These are phyloP conservation scores for Vitis hybrid DNA, from an alignment of 177 flowering plant species.

Conservation along the genomic window DNA sequence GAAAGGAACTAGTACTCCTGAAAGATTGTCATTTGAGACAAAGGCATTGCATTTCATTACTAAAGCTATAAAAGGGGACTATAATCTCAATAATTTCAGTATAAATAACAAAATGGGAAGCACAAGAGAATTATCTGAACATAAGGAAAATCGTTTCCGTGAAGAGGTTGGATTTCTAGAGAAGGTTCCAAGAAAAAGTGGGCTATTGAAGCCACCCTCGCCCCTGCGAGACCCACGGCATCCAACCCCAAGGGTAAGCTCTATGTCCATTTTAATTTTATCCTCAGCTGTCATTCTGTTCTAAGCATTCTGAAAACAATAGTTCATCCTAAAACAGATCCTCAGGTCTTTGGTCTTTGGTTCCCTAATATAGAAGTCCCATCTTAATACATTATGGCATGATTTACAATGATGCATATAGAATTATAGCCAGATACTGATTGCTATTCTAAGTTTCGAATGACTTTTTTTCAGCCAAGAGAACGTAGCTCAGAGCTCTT, in stretches of 20 bases:
- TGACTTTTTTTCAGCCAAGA: slow-evolving; percentile 35
- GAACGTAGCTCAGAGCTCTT: slow-evolving; percentile 34
- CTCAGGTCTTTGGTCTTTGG: no score
- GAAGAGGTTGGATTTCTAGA: slow-evolving; percentile 32
- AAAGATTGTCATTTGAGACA: slow-evolving; percentile 52
- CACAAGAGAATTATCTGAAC: slow-evolving; percentile 20
- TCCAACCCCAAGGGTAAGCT: slow-evolving; percentile 54
- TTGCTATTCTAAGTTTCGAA: neutral
- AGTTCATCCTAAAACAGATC: no score
- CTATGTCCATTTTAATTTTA: neutral
- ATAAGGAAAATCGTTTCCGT: slow-evolving; percentile 37
- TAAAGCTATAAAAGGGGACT: slow-evolving; percentile 87
- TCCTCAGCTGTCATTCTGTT: neutral
- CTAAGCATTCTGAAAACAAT: no score
- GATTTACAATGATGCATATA: neutral
- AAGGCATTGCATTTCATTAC: slow-evolving; percentile 80
- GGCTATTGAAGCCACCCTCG: slow-evolving; percentile 39
- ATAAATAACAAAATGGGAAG: slow-evolving; percentile 31
- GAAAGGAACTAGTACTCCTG: slow-evolving; percentile 13
- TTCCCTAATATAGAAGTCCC: no score
- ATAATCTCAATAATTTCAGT: slow-evolving; percentile 39
- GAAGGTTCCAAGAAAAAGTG: slow-evolving; percentile 41
- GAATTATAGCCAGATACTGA: neutral
- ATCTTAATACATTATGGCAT: no score
- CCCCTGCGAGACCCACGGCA: slow-evolving; percentile 50